Evolutionary conservation across 148 eudicot genomes (phyloP).

Genomic region (Camellia granthamiana): DNA sequence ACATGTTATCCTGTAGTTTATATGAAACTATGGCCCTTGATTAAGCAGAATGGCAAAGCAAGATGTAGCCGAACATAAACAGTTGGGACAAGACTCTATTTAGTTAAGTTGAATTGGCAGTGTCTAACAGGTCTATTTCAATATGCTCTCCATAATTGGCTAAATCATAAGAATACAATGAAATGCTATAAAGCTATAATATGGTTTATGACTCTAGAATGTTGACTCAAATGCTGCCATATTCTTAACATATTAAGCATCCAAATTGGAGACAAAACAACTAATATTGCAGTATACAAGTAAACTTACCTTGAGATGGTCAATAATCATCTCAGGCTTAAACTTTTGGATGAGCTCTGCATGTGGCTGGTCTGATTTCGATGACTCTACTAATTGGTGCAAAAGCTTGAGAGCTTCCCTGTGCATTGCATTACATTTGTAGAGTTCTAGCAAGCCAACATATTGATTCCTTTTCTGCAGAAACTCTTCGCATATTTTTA

Average conservation of each 20-base stretch:
- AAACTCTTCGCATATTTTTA: slow-evolving; percentile 89
- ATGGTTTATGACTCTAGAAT: background rate
- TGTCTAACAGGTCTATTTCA: background rate
- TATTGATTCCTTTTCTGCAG: slow-evolving; percentile 66
- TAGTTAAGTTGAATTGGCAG: background rate
- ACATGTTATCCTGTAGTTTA: background rate
- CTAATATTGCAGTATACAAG: background rate
- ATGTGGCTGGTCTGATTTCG: slow-evolving; percentile 66
- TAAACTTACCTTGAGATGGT: slow-evolving; percentile 78
- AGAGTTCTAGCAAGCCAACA: slow-evolving; percentile 70
- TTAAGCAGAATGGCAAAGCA: background rate
- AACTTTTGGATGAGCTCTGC: slow-evolving; percentile 65
- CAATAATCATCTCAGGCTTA: slow-evolving; percentile 91
- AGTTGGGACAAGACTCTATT: background rate
- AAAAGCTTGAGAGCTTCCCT: slow-evolving; percentile 88
- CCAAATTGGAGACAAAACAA: background rate
- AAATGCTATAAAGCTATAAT: background rate
- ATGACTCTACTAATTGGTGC: slow-evolving; percentile 71
- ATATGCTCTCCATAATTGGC: background rate
- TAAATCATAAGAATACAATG: background rate
- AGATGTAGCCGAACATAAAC: background rate
- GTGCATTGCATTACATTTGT: slow-evolving; percentile 78
- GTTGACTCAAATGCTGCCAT: background rate
- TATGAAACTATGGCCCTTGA: background rate
- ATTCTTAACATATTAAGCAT: background rate